Evolutionary conservation across 192 early-diverging fungal species (phyloP), one percentile per base, ranked within the genome.

Genomic region (Entomortierella lignicola): DNA sequence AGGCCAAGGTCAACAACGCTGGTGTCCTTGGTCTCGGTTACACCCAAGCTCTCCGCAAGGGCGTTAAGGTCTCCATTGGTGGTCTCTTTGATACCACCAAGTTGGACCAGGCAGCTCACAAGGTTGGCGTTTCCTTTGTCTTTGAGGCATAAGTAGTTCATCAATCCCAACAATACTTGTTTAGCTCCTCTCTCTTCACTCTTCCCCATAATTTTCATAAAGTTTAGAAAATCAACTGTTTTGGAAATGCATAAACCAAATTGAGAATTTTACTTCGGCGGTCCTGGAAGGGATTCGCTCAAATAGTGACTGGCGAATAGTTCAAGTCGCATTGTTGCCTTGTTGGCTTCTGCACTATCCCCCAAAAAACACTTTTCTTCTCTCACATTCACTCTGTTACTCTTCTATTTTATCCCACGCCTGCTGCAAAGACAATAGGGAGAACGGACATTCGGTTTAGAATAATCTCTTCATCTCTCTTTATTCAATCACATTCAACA

Each of bases 51-150:
- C 89, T 99, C 60, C 93, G 96, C 67, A 92, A 89, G 60, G 98
- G 98, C 54, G 92, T 98, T 77, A 99, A 97, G 90, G 86, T 99
- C 53, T 91, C 92, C 48, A 77, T 98, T 43, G 98, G 93, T 77
- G 97, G 94, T 83, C 84, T 89, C 70, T 92, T 99, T 80, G 97
- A 99, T 81, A 97, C 97, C 67, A 94, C 94, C 64, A 91, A 95
- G 77, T 84, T 98, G 39, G 86, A 93, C 84, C 95, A 98, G 86
- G 94, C 97, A 84, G 91, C 92, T 65, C 96, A 98, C 91, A 95
- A 95, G 86, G 87, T 99, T 79, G 97, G 97, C 69, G 84, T 97
- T 60, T 88, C 94, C 50, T 88, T 98, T 60, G 91, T 91, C 79
- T 91, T 98, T 63, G 96, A 98, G 83, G 92, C 90, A 73, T 99